Evolutionary conservation across 2,329 filamentous ascomycete genomes (phyloP), one percentile per base, ranked within the genome.

Genomic region (Fusarium chuoi): DNA sequence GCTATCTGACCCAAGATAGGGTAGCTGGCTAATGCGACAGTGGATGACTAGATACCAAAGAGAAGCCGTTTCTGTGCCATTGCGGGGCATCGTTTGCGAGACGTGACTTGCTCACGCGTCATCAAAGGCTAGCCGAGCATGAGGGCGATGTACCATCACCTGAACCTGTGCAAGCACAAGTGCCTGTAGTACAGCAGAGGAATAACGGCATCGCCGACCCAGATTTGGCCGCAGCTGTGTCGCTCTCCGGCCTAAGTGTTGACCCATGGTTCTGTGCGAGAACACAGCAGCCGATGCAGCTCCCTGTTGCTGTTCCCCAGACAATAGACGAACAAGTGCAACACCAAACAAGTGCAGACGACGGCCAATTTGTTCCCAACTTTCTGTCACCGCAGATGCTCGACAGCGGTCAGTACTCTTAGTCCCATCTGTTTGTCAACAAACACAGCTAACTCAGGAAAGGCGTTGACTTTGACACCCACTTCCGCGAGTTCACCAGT

Each of bases 41-140:
- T 12, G 14, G 0, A n/a, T 30, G 45, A 48, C 14, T 18, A 86
- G 84, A 86, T 73, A 86, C 84, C 62, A 86, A 86, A 57, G 84
- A 86, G 76, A 86, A 86, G 70, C 84, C 84, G 3, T 86, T 85
- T 68, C 68, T 84, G 26, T 86, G 84, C 63, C 80, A 78, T 45
- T 86, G 84, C 73, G 83, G 84, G 60, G 82, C 83, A 17, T 83
- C 84, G 4, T 86, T 86, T 71, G 82, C 84, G 15, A 81, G 84
- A 26, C 81, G 84, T 26, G 84, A 86, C 73, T 78, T 86, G 20
- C 75, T 86, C 71, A 85, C 84, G 54, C 82, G 84, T 28, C 84
- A 86, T 70, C 81, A 85, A 3, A 54, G 65, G 15, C 15, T 68
- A 55, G 26, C 65, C 15, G 65, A 62, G 63, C 63, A 68, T 44